Conservation (phyloP, 495 filamentous ascomycete species). For the Penicillium simplicissimum region DNA sequence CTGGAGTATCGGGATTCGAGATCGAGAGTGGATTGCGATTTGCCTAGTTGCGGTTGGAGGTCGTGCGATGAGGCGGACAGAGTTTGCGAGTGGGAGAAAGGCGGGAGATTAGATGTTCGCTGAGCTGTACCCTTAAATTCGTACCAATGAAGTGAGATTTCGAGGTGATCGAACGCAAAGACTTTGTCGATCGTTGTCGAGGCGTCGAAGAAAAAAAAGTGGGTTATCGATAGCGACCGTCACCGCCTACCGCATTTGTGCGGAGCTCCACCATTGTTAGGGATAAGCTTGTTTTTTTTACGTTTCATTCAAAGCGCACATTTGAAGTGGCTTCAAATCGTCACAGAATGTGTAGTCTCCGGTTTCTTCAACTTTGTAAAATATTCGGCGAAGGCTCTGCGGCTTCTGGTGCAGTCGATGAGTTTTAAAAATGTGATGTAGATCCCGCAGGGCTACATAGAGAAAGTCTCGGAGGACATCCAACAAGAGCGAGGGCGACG, state of each 20-base stretch:
- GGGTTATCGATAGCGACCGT: slow-evolving; percentile 34
- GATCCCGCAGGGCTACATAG: not conserved
- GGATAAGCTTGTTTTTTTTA: not conserved
- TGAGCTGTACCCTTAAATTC: not conserved
- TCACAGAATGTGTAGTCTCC: not conserved
- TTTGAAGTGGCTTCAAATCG: not conserved
- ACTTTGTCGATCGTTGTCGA: not conserved
- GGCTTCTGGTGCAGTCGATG: not conserved
- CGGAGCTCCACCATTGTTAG: not conserved
- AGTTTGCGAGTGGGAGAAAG: not conserved
- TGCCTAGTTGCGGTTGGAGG: not conserved
- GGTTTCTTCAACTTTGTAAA: not conserved
- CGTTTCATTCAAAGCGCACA: not conserved
- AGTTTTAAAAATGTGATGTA: not conserved
- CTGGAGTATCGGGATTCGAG: not conserved
- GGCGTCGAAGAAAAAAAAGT: slow-evolving; percentile 30
- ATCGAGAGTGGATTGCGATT: not conserved
- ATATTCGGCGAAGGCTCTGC: not conserved
- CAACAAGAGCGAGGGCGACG: not conserved
- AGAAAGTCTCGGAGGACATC: not conserved
- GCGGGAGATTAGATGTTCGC: not conserved
- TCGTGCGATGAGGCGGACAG: not conserved
- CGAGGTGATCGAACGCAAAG: not conserved
- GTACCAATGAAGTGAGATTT: not conserved
- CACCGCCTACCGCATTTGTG: slow-evolving; percentile 25